Evolutionary conservation across 768 basidiomycete species (phyloP), one percentile per base, ranked within the genome.

Genomic region (Russula earlei): DNA sequence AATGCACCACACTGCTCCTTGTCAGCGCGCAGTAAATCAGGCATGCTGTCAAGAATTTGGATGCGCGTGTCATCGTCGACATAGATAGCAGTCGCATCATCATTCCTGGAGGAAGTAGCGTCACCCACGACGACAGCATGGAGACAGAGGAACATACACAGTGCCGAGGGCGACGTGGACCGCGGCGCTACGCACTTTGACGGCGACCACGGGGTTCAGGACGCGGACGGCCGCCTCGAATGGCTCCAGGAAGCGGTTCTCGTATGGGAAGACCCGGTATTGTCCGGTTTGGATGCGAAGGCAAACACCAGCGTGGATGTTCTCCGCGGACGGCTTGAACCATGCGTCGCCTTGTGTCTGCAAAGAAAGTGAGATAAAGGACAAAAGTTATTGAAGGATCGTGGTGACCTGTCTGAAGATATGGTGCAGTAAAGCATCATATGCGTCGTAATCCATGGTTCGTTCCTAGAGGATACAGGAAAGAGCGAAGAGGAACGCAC

Each of bases 1-100:
- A 94, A 94, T 12, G 91, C 91, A 19, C 84, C 91, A 48, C 86
- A 91, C 64, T 93, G 91, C 66, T 93, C 91, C 72, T 92, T 93
- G 66, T 93, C 87, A 7, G 90, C 90, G 38, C 78, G 77, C 6
- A 84, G 80, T 40, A 94, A 72, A 54, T 79, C 75, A 50, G 67
- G 64, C 62, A 93, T 81, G 15, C 79, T 79, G 56, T 88, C 84
- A 24, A 94, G 68, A 54, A 94, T 82, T 69, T 94, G 91, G 50
- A 94, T 93, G 6, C 89, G 84, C 1, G 90, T 93, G 66, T 91
- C 82, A 53, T 69, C 67, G 69, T 90, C 87, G 58, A 94, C 77
- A 63, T 83, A 83, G 59, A 89, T 80, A 29, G 78, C 80, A 10
- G 67, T 68, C 1, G 78, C 77, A 62, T 84, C 78, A 5, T 84